Conservation (phyloP, 2,329 filamentous ascomycete genomes). For the Pseudocercospora eumusae region DNA sequence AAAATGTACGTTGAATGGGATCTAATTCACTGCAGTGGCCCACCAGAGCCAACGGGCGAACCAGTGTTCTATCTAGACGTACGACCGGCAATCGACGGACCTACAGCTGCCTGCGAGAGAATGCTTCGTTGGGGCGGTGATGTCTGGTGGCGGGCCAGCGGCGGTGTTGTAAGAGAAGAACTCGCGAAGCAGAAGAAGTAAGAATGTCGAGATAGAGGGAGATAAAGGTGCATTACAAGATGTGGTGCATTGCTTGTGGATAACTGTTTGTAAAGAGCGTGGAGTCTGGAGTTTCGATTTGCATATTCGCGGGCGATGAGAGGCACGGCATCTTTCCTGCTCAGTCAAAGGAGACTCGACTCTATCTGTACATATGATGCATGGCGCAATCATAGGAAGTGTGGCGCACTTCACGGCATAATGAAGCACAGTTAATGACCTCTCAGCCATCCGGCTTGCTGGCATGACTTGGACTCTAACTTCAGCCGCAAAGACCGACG, state of each 20-base stretch:
- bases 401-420: conserved; percentile 4
- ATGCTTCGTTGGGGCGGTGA: conserved; percentile 88
- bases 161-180: conserved; percentile 62
- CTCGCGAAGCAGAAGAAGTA: conserved; percentile 35
- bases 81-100: conserved; percentile 80
- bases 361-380: conserved; percentile 5
- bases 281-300: conserved; percentile 10
- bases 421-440: conserved; percentile 14
- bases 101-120: conserved; percentile 76
- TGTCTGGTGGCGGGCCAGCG: conserved; percentile 87
- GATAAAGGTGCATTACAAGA: neutral
- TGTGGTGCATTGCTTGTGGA: neutral
- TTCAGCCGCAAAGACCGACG: neutral
- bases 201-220: neutral
- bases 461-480: neutral
- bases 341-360: conserved; percentile 8
- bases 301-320: neutral
- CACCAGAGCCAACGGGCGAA: conserved; percentile 78
- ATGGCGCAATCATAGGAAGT: neutral
- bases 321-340: conserved; percentile 7
- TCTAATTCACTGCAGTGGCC: conserved; percentile 73
- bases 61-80: conserved; percentile 97
- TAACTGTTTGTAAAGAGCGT: conserved; percentile 13
- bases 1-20: neutral
- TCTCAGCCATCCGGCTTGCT: neutral